phyloP scores from a whole-genome alignment of 352 stramenopile genomes.

The Globisporangium abappressorium region DNA sequence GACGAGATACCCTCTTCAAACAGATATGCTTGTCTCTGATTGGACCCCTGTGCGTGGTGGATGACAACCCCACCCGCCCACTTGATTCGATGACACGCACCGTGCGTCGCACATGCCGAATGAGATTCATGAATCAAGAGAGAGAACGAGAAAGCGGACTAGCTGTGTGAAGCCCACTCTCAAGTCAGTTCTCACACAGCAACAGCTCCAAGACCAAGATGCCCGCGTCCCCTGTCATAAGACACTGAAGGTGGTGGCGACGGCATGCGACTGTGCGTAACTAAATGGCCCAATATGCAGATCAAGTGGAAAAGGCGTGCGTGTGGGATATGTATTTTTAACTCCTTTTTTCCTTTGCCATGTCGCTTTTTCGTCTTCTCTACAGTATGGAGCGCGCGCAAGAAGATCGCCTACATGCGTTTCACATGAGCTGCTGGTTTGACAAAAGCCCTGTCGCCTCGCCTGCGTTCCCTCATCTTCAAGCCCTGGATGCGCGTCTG shows the following conservation, averaged over 20 bases:
- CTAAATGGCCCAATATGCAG: not conserved
- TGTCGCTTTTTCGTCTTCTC: conserved; percentile 4
- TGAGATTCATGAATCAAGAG: not conserved
- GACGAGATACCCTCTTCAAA: conserved; percentile 6
- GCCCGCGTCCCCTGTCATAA: not conserved
- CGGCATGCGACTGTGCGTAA: not conserved
- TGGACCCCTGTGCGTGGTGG: conserved; percentile 4
- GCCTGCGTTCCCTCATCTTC: not conserved
- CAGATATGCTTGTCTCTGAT: not conserved
- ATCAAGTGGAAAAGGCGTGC: not conserved
- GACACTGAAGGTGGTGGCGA: not conserved
- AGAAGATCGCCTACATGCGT: conserved; percentile 2
- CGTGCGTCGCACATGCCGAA: not conserved
- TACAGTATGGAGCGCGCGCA: not conserved
- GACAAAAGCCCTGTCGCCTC: not conserved
- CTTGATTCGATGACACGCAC: conserved; percentile 7
- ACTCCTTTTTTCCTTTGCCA: not conserved
- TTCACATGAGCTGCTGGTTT: not conserved
- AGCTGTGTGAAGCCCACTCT: not conserved
- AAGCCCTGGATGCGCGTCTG: not conserved
- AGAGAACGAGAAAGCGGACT: not conserved
- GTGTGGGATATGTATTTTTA: conserved; percentile 1
- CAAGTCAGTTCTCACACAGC: not conserved
- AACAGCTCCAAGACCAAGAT: not conserved
- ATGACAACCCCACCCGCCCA: conserved; percentile 1